phyloP scores from a whole-genome alignment of 1,284 basidiomycete genomes.

The Hortiboletus rubellus region DNA sequence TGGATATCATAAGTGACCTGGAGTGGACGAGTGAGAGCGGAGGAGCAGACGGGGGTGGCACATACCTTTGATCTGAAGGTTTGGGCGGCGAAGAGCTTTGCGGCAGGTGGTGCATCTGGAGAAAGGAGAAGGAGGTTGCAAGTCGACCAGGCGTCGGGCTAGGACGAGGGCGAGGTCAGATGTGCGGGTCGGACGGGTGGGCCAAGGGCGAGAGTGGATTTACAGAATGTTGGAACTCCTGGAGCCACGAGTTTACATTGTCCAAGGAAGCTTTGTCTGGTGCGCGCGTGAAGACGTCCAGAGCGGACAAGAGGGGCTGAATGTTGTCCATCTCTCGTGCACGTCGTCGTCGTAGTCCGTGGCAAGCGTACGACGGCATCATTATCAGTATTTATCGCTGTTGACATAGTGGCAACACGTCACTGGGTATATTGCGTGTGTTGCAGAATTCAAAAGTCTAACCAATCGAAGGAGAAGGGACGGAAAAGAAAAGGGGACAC shows the following conservation, averaged over 20 bases:
- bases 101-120: constrained; percentile 76
- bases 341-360: constrained; percentile 14
- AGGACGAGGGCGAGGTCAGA: constrained; percentile 59
- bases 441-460: constrained; percentile 30
- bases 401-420: constrained; percentile 38
- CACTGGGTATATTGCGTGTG: constrained; percentile 42
- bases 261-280: constrained; percentile 85
- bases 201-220: constrained; percentile 72
- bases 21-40: constrained; percentile 21
- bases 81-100: constrained; percentile 94
- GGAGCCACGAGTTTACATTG: constrained; percentile 87
- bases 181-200: constrained; percentile 51
- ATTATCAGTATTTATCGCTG: constrained; percentile 35
- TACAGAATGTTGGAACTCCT: constrained; percentile 97
- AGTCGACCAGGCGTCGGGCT: constrained; percentile 95
- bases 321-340: constrained; percentile 57
- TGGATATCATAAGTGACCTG: constrained; percentile 96
- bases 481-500: constrained; percentile 17
- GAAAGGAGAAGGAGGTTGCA: constrained; percentile 89
- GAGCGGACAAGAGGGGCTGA: constrained; percentile 67
- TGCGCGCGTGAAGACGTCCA: constrained; percentile 72
- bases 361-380: neutral
- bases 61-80: constrained; percentile 92
- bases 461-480: constrained; percentile 14
- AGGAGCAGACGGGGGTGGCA: constrained; percentile 2